Evolutionary conservation across 2,329 filamentous ascomycete genomes (phyloP).

Genomic region (Phialophora chinensis): DNA sequence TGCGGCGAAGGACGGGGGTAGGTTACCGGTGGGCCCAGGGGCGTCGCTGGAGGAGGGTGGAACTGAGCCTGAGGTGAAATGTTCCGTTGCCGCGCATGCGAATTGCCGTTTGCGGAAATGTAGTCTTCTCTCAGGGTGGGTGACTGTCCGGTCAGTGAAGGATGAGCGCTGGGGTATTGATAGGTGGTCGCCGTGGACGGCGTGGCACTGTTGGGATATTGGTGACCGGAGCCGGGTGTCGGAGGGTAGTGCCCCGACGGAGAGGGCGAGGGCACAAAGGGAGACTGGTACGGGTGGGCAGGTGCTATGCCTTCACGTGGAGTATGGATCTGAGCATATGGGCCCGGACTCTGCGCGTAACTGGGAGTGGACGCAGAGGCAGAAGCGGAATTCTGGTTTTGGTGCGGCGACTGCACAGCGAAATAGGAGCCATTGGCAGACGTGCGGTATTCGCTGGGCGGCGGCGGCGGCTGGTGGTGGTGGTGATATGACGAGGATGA

Average conservation of each 20-base stretch:
- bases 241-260: conserved; percentile 32
- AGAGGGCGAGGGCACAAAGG: conserved; percentile 38
- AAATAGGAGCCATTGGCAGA: conserved; percentile 38
- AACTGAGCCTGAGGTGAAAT: conserved; percentile 36
- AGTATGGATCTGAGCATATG: conserved; percentile 35
- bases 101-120: conserved; percentile 27
- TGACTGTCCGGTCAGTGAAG: conserved; percentile 32
- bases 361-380: conserved; percentile 26
- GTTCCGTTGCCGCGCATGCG: conserved; percentile 30
- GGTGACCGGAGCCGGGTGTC: conserved; percentile 36
- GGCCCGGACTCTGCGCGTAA: conserved; percentile 39
- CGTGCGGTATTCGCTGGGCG: conserved; percentile 33
- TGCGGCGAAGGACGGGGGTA: conserved; percentile 37
- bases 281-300: conserved; percentile 32
- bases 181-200: conserved; percentile 27
- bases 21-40: conserved; percentile 38
- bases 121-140: conserved; percentile 34
- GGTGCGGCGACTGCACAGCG: conserved; percentile 38
- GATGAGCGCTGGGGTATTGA: conserved; percentile 29
- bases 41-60: conserved; percentile 37
- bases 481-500: conserved; percentile 13
- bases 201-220: conserved; percentile 25
- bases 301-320: conserved; percentile 33
- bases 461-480: conserved; percentile 30
- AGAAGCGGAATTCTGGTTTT: conserved; percentile 31